Evolutionary conservation across 768 basidiomycete species (phyloP).

Genomic region (Pleurotus tuoliensis): DNA sequence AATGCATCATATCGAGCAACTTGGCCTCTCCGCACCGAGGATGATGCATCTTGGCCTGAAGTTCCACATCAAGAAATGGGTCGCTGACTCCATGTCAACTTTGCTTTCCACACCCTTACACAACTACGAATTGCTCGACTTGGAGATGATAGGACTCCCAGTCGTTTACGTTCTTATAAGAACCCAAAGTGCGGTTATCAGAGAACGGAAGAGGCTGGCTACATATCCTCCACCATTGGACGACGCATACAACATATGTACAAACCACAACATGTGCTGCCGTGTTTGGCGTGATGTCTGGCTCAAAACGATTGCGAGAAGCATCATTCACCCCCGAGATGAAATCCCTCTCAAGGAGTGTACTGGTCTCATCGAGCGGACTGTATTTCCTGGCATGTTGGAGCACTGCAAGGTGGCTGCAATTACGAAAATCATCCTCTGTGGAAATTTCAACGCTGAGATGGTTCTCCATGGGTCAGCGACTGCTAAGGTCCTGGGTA

Average conservation of each 20-base stretch:
- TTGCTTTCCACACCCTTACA: not conserved
- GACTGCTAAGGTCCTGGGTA: too few species aligned
- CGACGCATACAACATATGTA: not conserved
- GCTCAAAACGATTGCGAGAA: not conserved
- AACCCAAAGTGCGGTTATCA: not conserved
- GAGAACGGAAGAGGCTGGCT: not conserved
- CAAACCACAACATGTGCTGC: not conserved
- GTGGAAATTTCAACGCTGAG: too few species aligned
- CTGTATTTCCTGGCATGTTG: too few species aligned
- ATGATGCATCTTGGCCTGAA: not conserved
- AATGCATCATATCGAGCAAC: not conserved
- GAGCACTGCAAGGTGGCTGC: too few species aligned
- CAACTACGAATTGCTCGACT: not conserved
- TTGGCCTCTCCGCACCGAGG: not conserved
- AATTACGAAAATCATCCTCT: too few species aligned
- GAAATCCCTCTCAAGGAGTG: too few species aligned
- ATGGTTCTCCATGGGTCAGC: too few species aligned
- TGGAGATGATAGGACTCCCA: not conserved
- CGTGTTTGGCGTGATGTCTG: not conserved
- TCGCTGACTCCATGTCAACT: not conserved
- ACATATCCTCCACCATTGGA: not conserved
- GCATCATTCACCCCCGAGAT: too few species aligned
- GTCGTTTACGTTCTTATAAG: not conserved
- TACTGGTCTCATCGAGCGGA: too few species aligned
- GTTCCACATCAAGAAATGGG: not conserved